Conservation (phyloP, 2,329 filamentous ascomycete species). For the Cytospora leucostoma region DNA sequence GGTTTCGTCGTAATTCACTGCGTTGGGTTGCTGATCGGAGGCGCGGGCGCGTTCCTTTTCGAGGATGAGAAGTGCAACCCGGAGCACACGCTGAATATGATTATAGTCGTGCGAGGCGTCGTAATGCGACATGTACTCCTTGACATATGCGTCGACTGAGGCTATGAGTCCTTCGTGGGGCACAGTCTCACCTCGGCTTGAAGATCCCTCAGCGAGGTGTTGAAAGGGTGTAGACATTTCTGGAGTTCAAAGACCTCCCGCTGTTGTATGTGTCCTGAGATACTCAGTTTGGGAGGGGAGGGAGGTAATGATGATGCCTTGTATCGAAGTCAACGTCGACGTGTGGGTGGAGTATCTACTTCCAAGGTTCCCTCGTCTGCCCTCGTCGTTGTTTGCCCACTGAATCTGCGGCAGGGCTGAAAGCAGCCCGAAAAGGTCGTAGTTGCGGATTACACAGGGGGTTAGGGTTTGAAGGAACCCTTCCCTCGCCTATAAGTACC, state of each 20-base stretch:
- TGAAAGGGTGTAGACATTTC: background rate
- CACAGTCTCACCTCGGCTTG: background rate
- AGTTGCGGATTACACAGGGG: no score
- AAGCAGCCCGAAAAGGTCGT: no score
- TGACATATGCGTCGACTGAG: slow-evolving; percentile 62
- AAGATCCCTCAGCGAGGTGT: background rate
- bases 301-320: no score
- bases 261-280: background rate
- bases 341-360: no score
- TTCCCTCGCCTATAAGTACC: no score
- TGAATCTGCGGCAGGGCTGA: no score
- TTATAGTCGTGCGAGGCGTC: slow-evolving; percentile 87
- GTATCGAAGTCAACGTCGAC: no score
- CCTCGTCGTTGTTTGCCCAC: no score
- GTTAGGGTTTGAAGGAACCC: no score
- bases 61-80: slow-evolving; percentile 67
- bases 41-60: slow-evolving; percentile 43
- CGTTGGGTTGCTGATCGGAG: slow-evolving; percentile 26
- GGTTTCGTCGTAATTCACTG: slow-evolving; percentile 45
- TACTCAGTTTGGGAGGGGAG: background rate
- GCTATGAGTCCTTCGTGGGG: slow-evolving; percentile 44
- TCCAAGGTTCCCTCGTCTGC: no score
- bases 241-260: no score
- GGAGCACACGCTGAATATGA: slow-evolving; percentile 78
- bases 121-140: slow-evolving; percentile 73